Base-by-base conservation (phyloP, 768 basidiomycete species). In the Galerina marginata region DNA sequence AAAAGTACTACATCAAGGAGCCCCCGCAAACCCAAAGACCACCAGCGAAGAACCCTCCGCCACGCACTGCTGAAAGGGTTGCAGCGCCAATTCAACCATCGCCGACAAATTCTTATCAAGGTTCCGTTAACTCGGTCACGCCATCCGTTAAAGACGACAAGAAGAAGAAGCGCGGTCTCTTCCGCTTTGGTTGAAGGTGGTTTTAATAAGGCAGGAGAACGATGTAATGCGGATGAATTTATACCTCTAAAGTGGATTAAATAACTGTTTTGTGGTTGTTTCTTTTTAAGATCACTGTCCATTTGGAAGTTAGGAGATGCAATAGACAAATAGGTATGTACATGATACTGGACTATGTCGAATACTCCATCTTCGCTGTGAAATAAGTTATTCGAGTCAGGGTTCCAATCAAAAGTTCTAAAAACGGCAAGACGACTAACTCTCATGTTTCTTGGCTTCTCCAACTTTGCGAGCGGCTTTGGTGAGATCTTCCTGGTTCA, bases 381-480 rank as follows among this genome's bases (percentile, higher is more conserved):
- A 44, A 55, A 54, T 50, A 23, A 52, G 59, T 29, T 54, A 53
- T 23, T 10, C 23, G 25, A 40, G 39, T 65, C n/a, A 71, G 29
- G 37, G n/a, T 44, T 54, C 40, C 7, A 15, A 2, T 50, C 36
- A 37, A n/a, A 26, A 4, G 11, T 16, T 36, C 20, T 20, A 33
- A 25, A 58, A 55, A 44, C 14, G 29, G 39, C 33, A 26, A 33
- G 43, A 15, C n/a, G 15, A 80, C 92, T 78, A 70, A 93, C 93
- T 93, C 80, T 98, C 95, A 68, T 97, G 96, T 75, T 98, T 98
- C 88, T 98, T 98, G 14, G 95, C 93, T 68, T 99, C 96, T 43
- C 89, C 87, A 16, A 99, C 89, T 73, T 99, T 99, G 65, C 97
- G 83, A 42, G 93, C 94, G 15, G 96, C 96, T 79, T 99, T 99